Evolutionary conservation across 176 grass and related monocot genomes (phyloP).

Genomic region (Oryza glumipatula): DNA sequence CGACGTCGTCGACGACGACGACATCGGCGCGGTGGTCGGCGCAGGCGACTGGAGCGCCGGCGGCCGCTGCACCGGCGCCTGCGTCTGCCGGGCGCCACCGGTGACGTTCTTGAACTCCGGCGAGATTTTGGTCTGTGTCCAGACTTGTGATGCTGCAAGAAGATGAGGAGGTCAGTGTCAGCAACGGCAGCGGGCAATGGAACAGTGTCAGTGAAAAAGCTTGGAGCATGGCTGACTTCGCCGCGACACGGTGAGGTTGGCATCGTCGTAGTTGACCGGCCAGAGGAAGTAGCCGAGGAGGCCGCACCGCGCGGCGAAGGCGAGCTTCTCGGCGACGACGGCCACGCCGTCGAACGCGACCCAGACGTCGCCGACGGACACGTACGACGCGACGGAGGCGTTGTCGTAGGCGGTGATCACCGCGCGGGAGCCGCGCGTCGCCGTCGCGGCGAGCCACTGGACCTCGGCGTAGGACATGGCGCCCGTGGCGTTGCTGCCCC

Average conservation of each 20-base stretch:
- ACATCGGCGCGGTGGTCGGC: constrained; percentile 13
- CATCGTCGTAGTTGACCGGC: constrained; percentile 82
- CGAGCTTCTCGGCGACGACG: constrained; percentile 74
- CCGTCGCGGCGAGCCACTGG: constrained; percentile 47
- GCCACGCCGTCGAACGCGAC: constrained; percentile 72
- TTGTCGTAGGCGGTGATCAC: constrained; percentile 58
- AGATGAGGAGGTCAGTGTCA: neutral
- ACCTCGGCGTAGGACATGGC: constrained; percentile 82
- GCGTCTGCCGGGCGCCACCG: constrained; percentile 40
- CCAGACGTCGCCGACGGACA: constrained; percentile 72
- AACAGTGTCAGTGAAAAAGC: neutral
- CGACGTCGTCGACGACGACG: neutral
- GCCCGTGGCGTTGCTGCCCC: constrained; percentile 61
- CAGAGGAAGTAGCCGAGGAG: constrained; percentile 85
- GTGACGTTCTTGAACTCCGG: constrained; percentile 38
- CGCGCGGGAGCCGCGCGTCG: neutral
- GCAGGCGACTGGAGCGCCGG: constrained; percentile 33
- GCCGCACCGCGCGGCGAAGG: constrained; percentile 44
- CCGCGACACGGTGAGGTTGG: constrained; percentile 62
- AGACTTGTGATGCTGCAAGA: constrained; percentile 60
- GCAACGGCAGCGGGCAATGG: neutral
- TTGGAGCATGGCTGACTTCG: constrained; percentile 45
- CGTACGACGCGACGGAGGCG: constrained; percentile 58
- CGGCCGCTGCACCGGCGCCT: constrained; percentile 32
- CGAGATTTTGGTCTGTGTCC: constrained; percentile 49